Evolutionary conservation across 2,329 filamentous ascomycete genomes (phyloP).

Genomic region (Daldinia sp.): DNA sequence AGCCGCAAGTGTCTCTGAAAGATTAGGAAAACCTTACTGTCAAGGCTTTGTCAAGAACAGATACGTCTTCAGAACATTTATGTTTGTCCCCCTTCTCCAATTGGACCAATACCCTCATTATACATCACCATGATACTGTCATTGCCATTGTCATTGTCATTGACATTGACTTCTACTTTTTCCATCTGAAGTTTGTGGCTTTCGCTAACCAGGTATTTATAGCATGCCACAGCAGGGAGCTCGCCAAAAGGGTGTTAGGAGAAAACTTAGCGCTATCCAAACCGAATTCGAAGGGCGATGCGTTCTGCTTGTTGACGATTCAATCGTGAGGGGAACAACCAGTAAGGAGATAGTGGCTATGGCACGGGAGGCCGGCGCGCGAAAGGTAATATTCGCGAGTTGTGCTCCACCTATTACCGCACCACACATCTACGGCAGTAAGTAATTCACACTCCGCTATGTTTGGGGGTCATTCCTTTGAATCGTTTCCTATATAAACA

Average conservation of each 20-base stretch:
- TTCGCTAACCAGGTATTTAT: conserved; percentile 29
- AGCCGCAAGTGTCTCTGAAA: conserved; percentile 74
- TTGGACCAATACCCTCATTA: not conserved
- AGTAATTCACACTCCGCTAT: not conserved
- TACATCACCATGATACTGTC: not conserved
- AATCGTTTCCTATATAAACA: not conserved
- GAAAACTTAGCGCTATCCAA: conserved; percentile 88
- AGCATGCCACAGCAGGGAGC: conserved; percentile 77
- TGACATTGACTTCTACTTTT: not conserved
- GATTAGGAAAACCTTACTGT: conserved; percentile 73
- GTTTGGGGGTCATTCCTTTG: not conserved
- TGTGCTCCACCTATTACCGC: conserved; percentile 85
- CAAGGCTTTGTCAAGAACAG: conserved; percentile 82
- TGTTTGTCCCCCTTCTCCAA: conserved; percentile 46
- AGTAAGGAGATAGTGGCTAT: conserved; percentile 81
- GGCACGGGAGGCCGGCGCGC: conserved; percentile 84
- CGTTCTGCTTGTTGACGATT: conserved; percentile 88
- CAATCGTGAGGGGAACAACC: conserved; percentile 87
- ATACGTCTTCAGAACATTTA: conserved; percentile 83
- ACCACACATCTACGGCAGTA: conserved; percentile 69
- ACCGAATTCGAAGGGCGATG: conserved; percentile 83
- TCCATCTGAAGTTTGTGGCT: not conserved
- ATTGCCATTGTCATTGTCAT: not conserved
- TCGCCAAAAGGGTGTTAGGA: conserved; percentile 84
- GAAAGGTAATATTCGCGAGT: conserved; percentile 82